These are phyloP conservation scores for Golovinomyces cichoracearum DNA, from an alignment of 2,329 filamentous ascomycete genomes.

Conservation along the genomic window DNA sequence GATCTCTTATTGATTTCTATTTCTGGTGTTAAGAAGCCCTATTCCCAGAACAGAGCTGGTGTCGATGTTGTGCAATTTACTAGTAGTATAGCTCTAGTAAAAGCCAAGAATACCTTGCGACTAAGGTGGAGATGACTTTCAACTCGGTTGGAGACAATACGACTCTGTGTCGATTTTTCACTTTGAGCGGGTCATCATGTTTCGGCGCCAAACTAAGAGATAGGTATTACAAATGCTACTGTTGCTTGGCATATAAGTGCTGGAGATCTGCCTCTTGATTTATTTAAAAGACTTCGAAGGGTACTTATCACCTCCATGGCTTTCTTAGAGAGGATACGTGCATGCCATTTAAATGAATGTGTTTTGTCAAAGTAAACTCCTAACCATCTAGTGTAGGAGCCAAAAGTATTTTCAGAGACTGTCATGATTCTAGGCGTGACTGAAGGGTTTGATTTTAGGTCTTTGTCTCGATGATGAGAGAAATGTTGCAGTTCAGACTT, in stretches of 20 bases:
- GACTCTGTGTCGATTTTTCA: not conserved
- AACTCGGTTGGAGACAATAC: not conserved
- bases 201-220: not conserved
- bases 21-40: not conserved
- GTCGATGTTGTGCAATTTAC: not conserved
- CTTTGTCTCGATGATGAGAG: too few species aligned
- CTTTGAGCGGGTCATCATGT: not conserved
- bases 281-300: not conserved
- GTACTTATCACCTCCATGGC: not conserved
- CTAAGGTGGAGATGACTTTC: not conserved
- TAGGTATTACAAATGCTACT: not conserved
- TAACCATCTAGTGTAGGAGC: not conserved
- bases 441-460: not conserved
- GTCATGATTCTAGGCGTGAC: not conserved
- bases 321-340: not conserved
- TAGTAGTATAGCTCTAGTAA: not conserved
- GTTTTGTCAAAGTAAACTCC: not conserved
- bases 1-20: not conserved
- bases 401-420: not conserved
- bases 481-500: too few species aligned
- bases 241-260: not conserved
- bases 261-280: not conserved
- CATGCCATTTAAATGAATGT: not conserved
- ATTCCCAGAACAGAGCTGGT: not conserved
- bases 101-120: not conserved